Base-by-base conservation (phyloP, 2,329 filamentous ascomycete species). In the Trichoderma oligosporum region DNA sequence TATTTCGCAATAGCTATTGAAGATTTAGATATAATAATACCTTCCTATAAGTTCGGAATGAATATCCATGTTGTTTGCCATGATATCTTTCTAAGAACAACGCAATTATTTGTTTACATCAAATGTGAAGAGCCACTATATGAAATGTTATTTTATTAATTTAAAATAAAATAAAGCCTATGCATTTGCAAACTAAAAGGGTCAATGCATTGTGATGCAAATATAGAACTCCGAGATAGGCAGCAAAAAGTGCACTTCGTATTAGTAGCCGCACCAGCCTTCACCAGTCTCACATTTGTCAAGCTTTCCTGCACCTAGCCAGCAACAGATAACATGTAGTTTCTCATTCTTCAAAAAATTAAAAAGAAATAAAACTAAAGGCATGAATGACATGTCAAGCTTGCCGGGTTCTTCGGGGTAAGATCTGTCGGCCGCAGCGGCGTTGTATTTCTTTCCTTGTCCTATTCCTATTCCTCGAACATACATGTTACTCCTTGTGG, bases 341-440 rank as follows among this genome's bases (percentile, higher is more conserved):
- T 24, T 22, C n/a, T 24, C 16, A 7, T 38, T 9, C 36, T n/a
- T 38, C 14, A 7, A 38, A 38, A 9, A 7, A 7, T 38, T 20
- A 7, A 7, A n/a, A 46, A 35, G 22, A 25, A 16, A 18, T 20
- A 55, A 20, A 12, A 18, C 6, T 6, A 24, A 9, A 16, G 51
- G 24, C 18, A 29, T 16, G n/a, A 24, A 27, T 33, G 20, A 36
- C 29, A n/a, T 42, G 41, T 31, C 31, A 36, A 45, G 31, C 20
- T 54, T 31, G 25, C 31, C 51, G 24, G 51, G 31, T 25, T 22
- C 41, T 22, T 44, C 41, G 51, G 51, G 41, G n/a, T 29, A 22
- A 45, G 27, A 29, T 55, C 22, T n/a, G 51, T 55, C 51, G 51
- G 51, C 51, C 51, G 51, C 51, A 55, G 29, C 51, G 51, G 51